Evolutionary conservation across 1,284 basidiomycete species (phyloP).

Genomic region (Fomitopsis betulina): DNA sequence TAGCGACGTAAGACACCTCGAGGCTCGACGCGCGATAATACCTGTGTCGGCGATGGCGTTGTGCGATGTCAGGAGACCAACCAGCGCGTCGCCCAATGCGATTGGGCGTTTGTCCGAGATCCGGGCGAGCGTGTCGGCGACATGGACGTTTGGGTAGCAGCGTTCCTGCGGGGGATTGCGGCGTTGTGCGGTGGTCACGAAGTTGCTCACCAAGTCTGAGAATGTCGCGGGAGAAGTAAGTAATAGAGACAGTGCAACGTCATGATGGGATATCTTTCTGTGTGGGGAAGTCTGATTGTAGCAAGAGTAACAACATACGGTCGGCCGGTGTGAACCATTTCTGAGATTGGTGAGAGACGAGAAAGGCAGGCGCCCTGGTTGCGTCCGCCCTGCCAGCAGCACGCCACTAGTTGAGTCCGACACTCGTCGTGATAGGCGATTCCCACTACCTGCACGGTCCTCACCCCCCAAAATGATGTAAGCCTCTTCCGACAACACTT

Average conservation of each 20-base stretch:
- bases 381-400: neutral
- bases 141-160: neutral
- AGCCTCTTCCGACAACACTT: neutral
- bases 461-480: constrained; percentile 8
- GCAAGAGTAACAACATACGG: neutral
- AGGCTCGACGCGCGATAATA: neutral
- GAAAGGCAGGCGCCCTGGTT: neutral
- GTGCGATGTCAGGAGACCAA: neutral
- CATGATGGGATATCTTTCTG: neutral
- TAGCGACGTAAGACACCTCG: neutral
- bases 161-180: neutral
- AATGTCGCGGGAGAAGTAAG: constrained; percentile 2
- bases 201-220: neutral
- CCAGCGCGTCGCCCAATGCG: neutral
- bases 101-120: constrained; percentile 4
- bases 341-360: neutral
- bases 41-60: neutral
- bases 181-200: neutral
- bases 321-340: neutral
- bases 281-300: neutral
- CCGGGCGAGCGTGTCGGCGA: neutral
- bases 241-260: neutral
- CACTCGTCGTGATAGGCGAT: neutral
- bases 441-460: constrained; percentile 8
- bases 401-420: neutral